Evolutionary conservation across 352 stramenopile genomes (phyloP), one percentile per base, ranked within the genome.

Genomic region (Globisporangium spinosum): DNA sequence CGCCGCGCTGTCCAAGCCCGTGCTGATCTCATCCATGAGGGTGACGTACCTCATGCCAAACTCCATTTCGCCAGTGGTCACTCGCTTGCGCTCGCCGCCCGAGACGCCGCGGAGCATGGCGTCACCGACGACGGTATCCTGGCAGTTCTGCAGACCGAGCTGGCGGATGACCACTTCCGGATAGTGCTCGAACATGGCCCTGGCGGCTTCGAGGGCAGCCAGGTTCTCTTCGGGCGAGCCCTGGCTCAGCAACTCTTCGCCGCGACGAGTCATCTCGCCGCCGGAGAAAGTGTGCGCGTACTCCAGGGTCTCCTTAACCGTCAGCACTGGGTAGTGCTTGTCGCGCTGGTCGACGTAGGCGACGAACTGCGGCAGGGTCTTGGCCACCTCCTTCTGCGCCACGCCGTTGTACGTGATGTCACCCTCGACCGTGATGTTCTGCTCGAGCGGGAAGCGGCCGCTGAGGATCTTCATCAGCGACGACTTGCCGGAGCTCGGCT

Each of bases 21-120:
- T 87, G 45, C 70, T 80, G 73, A 91, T 87, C 64, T 91, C 79
- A 78, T 98, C 89, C 70, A 97, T 75, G 40, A 97, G 56, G 12
- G 93, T 77, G 9, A 95, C 79, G 9, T 73, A 69, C 34, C 85
- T 86, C 69, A 93, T 75, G 1, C 81, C 93, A 4, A 97, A 83
- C 61, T 93, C 76, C 82, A 85, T 83, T 59, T 90, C 79, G 62
- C 79, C 82, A 1, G 77, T 79, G 12, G 83, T 91, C 62, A 91
- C 67, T 35, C 83, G 79, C 72, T 88, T 88, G 25, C 77, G 69
- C 59, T 91, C 82, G 23, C 83, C 83, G 12, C 83, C 83, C 29
- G 78, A 89, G 67, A 91, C 70, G 25, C 82, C 83, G 4, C 83
- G 75, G 3, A 79, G 62, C 57, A 90, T 72, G 0, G 69, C 70